Evolutionary conservation across 352 stramenopile genomes (phyloP).

Genomic region (Phytophthora sojae): DNA sequence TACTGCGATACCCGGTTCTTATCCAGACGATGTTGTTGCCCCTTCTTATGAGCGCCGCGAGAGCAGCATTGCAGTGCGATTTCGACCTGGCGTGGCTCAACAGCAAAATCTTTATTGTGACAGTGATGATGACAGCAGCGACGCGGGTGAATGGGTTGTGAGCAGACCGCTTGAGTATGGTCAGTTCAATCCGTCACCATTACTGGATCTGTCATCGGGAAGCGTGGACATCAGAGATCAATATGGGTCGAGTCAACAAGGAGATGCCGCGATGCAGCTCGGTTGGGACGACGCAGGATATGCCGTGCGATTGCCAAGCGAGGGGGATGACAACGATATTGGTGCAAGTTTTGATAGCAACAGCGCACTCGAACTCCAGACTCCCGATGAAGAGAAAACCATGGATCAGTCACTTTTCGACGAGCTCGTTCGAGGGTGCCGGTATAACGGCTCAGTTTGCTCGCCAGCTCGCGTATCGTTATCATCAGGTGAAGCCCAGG

Average conservation of each 20-base stretch:
- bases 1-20: constrained; percentile 1
- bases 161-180: constrained; percentile 28
- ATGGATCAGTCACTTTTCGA: constrained; percentile 29
- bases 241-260: constrained; percentile 16
- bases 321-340: constrained; percentile 29
- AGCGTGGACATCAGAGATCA: constrained; percentile 45
- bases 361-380: constrained; percentile 39
- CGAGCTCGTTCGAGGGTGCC: constrained; percentile 16
- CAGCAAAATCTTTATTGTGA: constrained; percentile 33
- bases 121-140: constrained; percentile 40
- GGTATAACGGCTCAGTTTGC: constrained; percentile 15
- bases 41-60: constrained; percentile 3
- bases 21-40: not conserved
- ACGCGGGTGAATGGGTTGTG: constrained; percentile 29
- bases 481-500: constrained; percentile 25
- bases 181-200: constrained; percentile 24
- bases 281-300: constrained; percentile 28
- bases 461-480: constrained; percentile 18
- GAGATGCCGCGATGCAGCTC: constrained; percentile 22
- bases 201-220: constrained; percentile 32
- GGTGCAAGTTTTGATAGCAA: constrained; percentile 40
- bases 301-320: constrained; percentile 27
- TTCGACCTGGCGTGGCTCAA: constrained; percentile 11
- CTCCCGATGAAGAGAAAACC: constrained; percentile 29
- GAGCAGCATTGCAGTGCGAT: constrained; percentile 15